These are phyloP conservation scores for Carex myosuroides DNA, from an alignment of 176 grass and related monocot species.

Conservation along the genomic window DNA sequence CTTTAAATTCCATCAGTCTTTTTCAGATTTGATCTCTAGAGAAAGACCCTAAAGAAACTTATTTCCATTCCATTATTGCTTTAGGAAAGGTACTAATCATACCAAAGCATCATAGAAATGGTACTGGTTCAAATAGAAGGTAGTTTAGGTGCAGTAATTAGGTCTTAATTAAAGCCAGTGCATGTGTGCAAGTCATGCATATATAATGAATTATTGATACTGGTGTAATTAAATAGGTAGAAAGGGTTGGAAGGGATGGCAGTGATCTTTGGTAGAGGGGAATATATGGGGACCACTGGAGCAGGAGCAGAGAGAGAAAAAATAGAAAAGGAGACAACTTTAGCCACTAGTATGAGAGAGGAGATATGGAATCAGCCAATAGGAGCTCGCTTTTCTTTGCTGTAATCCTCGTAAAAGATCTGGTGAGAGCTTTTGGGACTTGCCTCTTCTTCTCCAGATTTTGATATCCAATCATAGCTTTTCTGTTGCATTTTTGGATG, in stretches of 20 bases:
- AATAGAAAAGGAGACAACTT: background rate
- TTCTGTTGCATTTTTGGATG: background rate
- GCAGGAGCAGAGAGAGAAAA: background rate
- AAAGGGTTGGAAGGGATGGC: background rate
- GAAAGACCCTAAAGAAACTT: background rate
- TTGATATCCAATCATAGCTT: background rate
- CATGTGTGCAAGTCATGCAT: background rate
- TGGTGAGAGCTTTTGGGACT: slow-evolving; percentile 11
- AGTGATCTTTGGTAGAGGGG: background rate
- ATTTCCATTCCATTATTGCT: background rate
- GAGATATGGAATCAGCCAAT: slow-evolving; percentile 17
- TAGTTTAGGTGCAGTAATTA: background rate
- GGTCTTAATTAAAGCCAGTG: background rate
- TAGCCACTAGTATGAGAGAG: slow-evolving; percentile 11
- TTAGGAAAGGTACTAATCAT: background rate
- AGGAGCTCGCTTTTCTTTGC: slow-evolving; percentile 3
- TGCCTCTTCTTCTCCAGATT: slow-evolving; percentile 8
- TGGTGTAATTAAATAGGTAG: background rate
- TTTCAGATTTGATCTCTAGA: background rate
- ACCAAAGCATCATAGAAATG: background rate
- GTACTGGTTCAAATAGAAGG: background rate
- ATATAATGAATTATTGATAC: background rate
- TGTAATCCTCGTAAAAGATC: slow-evolving; percentile 19
- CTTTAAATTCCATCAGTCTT: background rate
- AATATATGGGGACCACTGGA: slow-evolving; percentile 9